phyloP scores from a whole-genome alignment of 2,329 filamentous ascomycete genomes.

The Fusarium penzigii region DNA sequence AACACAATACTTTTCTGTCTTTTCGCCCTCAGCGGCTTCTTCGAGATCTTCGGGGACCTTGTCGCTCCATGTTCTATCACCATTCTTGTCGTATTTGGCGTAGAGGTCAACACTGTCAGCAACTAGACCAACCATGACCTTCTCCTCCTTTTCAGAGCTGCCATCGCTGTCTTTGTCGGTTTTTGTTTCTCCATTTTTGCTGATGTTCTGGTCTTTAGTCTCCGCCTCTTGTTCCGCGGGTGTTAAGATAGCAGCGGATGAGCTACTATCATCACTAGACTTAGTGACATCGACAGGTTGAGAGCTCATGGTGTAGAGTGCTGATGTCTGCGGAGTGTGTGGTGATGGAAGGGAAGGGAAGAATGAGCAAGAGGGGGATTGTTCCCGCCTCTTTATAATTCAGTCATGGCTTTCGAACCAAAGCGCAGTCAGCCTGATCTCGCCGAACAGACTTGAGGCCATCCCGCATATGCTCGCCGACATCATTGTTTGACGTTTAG shows the following conservation, averaged over 20 bases:
- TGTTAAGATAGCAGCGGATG: constrained; percentile 22
- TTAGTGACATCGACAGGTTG: constrained; percentile 25
- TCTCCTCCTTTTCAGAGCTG: constrained; percentile 16
- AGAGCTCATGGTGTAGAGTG: constrained; percentile 6
- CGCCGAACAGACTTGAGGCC: too few species aligned
- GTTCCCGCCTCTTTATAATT: too few species aligned
- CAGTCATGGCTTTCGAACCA: too few species aligned
- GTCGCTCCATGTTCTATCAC: constrained; percentile 56
- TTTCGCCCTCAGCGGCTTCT: constrained; percentile 60
- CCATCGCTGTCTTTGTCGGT: constrained; percentile 8
- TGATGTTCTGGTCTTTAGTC: constrained; percentile 8
- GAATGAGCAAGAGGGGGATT: neutral
- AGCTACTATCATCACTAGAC: constrained; percentile 18
- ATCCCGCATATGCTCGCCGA: too few species aligned
- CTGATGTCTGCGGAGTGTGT: neutral
- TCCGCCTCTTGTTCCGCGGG: constrained; percentile 22
- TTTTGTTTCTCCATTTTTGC: constrained; percentile 13
- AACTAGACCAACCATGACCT: constrained; percentile 36
- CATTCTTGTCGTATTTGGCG: constrained; percentile 47
- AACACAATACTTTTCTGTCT: constrained; percentile 62
- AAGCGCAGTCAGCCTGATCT: too few species aligned
- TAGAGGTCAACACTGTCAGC: constrained; percentile 45
- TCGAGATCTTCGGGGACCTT: constrained; percentile 55
- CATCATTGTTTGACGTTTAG: too few species aligned
- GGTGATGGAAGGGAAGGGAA: neutral